Base-by-base conservation (phyloP, 805 yeast species). In the Hanseniaspora meyeri region DNA sequence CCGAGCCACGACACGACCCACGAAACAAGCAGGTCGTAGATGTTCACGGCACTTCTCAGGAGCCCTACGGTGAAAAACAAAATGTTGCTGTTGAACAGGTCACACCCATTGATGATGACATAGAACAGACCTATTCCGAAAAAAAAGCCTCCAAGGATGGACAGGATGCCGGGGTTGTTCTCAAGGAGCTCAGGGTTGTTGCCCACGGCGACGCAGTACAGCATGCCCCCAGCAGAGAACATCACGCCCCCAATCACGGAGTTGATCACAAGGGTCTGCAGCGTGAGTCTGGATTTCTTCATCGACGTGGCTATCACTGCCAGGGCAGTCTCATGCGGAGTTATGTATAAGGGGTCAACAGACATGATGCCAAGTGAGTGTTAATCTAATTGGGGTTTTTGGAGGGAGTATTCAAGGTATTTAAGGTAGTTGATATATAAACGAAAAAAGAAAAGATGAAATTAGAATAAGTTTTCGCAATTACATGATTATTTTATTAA, bases 251-350 rank as follows among this genome's bases (percentile, higher is more conserved):
- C 95, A 59, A 83, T 70, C 5, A 85, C 65, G 0, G 89, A 80
- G 64, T 84, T 84, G 20, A 85, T 63, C 0, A 79, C 60, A n/a
- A 86, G 65, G 0, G 82, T 74, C 58, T 81, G 83, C 4, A 80
- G 61, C 60, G 80, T 75, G 32, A 84, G 74, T 66, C 95, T 74
- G 4, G 90, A 77, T 64, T 86, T 86, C 67, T 86, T 86, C 93
- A 85, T 85, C 2, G 88, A 75, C 0, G 93, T 86, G 9, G 95
- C 95, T 19, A 85, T 91, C 43, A 85, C 83, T 0, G 95, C 93
- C 51, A 86, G 68, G 0, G 93, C 93, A 2, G 91, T 82, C 63
- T 86, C 95, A 68, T 85, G 82, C 7, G 91, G 86, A 4, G 88
- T 80, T 51, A 84, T 74, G 63, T 84, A 86, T 61, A 74, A 70